Base-by-base conservation (phyloP, 345 rosid species). In the Anacardium occidentale region DNA sequence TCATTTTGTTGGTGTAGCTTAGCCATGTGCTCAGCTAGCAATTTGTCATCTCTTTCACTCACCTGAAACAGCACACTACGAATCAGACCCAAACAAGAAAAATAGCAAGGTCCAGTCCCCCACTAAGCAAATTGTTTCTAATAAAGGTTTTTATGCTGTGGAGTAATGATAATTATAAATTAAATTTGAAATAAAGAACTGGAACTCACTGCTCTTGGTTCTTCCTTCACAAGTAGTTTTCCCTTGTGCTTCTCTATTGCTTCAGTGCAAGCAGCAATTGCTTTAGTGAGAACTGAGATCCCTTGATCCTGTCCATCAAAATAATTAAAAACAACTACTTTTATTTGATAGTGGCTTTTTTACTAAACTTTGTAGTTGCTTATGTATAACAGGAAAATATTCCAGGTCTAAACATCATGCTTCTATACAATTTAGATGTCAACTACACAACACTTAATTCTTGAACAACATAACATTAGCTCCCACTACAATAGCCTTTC, bases 31-130 rank as follows among this genome's bases (percentile, higher is more conserved):
- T 96, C 99, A 4, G 97, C 93, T 13, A 96, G 89, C 76, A 91
- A 79, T 81, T 92, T 92, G 73, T 95, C 99, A 76, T 95, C 99
- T 21, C 97, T 76, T 82, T 95, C 99, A 55, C 99, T 95, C 98
- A 95, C 99, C 99, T 93, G 60, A 61, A 80, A 20, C 59, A 75
- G 74, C 26, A 54, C 26, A 76, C 1, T 57, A 13, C 5, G 59
- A 53, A 47, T 75, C 34, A 81, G 62, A 66, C 42, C 45, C 74
- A 20, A 66, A 50, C 15, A 57, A n/a, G 44, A 57, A 26, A 65
- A 44, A 48, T 13, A 58, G 10, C 15, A 66, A 22, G 50, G 21
- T 69, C 56, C 51, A 29, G 32, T 29, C 32, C 32, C 29, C 47
- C 26, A 47, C 71, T 42, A 58, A 62, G 58, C 32, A 66, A 54